phyloP scores from a whole-genome alignment of 1,139 yeast species.

The Suhomyces bolitotheri region DNA sequence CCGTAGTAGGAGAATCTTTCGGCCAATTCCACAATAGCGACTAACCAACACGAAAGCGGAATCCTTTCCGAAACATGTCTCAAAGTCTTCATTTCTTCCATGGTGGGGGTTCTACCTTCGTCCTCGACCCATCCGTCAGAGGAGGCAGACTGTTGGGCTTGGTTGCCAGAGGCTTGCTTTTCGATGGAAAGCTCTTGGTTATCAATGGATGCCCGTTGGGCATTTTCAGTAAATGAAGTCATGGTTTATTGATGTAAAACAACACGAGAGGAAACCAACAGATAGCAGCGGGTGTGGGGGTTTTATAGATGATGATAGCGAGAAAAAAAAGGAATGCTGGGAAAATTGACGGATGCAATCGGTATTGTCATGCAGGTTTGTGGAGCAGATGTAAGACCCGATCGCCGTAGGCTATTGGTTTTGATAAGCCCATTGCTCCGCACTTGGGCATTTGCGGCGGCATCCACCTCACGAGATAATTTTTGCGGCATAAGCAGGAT shows the following conservation, averaged over 20 bases:
- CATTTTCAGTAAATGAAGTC: too few relatives aligned
- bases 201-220: too few relatives aligned
- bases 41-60: constrained; percentile 60
- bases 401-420: neutral
- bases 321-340: neutral
- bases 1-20: constrained; percentile 89
- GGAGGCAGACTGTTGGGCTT: constrained; percentile 5
- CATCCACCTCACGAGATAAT: neutral
- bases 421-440: neutral
- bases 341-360: neutral
- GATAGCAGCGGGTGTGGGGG: neutral
- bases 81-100: constrained; percentile 39
- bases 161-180: constrained; percentile 6
- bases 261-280: neutral
- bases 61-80: constrained; percentile 44
- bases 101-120: constrained; percentile 35
- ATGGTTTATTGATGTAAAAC: constrained; percentile 1
- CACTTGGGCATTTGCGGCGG: neutral
- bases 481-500: neutral
- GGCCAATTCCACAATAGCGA: constrained; percentile 76
- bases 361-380: neutral
- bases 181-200: constrained; percentile 5
- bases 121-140: constrained; percentile 14
- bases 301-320: constrained; percentile 1
- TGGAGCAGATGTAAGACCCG: neutral